phyloP scores from a whole-genome alignment of 148 eudicot species.

The Rhododendron simsii region DNA sequence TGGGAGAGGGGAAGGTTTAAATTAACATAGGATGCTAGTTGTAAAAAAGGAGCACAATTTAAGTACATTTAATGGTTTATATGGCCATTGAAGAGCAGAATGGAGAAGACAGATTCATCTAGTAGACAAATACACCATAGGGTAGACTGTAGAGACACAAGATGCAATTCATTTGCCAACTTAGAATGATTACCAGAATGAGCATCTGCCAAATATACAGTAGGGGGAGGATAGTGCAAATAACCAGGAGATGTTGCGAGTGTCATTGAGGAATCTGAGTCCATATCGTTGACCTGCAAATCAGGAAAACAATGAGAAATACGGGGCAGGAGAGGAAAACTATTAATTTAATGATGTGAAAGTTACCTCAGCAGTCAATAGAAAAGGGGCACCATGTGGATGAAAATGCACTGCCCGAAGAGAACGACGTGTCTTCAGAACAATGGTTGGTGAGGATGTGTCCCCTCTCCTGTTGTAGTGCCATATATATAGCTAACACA shows the following conservation, averaged over 20 bases:
- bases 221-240: slow-evolving; percentile 87
- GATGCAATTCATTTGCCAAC: slow-evolving; percentile 50
- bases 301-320: slow-evolving; percentile 4
- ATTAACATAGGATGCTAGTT: neutral
- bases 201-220: slow-evolving; percentile 75
- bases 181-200: slow-evolving; percentile 49
- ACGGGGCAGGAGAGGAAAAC: neutral
- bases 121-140: slow-evolving; percentile 5
- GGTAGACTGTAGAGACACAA: slow-evolving; percentile 47
- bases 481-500: slow-evolving; percentile 82
- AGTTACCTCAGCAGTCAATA: slow-evolving; percentile 92
- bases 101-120: neutral
- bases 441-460: slow-evolving; percentile 61
- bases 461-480: slow-evolving; percentile 87
- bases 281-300: slow-evolving; percentile 90
- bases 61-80: neutral
- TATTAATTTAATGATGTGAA: neutral
- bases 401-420: slow-evolving; percentile 99
- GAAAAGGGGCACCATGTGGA: slow-evolving; percentile 90
- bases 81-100: neutral
- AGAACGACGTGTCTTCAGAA: slow-evolving; percentile 87
- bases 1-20: neutral
- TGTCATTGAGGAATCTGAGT: slow-evolving; percentile 86
- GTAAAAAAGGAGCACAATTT: neutral
- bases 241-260: slow-evolving; percentile 89